Base-by-base conservation (phyloP, 441 rosid species). In the Erodium chrysanthum region DNA sequence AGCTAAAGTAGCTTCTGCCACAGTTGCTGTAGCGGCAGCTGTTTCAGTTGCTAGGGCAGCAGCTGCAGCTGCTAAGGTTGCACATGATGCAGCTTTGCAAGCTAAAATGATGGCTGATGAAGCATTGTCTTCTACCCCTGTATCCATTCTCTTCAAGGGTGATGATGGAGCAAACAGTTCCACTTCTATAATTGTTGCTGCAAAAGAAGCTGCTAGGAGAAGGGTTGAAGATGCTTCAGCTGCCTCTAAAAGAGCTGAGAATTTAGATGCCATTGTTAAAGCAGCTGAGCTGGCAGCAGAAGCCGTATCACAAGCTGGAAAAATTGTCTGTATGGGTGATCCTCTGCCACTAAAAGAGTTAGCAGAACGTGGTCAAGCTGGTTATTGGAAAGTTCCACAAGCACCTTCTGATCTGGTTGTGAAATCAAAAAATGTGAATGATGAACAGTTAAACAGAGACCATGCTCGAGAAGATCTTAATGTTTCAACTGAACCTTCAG, bases 31-130 rank as follows among this genome's bases (percentile, higher is more conserved):
- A 68, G 86, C 96, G 54, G 91, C 96, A 17, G 97, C 99, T 2
- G 91, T 92, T 73, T 88, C 99, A 63, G 97, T 92, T 82, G 99
- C 98, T 46, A 92, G 84, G 79, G 97, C 98, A 12, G 99, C 99
- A 29, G 95, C 99, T 65, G 96, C 96, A 11, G 97, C 96, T 59
- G 97, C 98, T 67, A 88, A 81, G 77, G 90, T 95, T 54, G 98
- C 99, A 67, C 84, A 95, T 31, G 84, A 79, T 85, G 97, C 99
- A 72, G 98, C 99, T 56, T 74, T 95, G 73, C 98, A 92, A 81
- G 96, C 97, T 29, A 90, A 88, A 83, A 68, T 87, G 66, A 86
- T 95, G 97, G 97, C 96, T 68, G 97, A 91, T 73, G 97, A 88
- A 83, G 92, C 89, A 71, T 74, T 81, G 25, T 67, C 68, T 77